phyloP scores from a whole-genome alignment of 2,329 filamentous ascomycete species.

The Alternaria rosae region DNA sequence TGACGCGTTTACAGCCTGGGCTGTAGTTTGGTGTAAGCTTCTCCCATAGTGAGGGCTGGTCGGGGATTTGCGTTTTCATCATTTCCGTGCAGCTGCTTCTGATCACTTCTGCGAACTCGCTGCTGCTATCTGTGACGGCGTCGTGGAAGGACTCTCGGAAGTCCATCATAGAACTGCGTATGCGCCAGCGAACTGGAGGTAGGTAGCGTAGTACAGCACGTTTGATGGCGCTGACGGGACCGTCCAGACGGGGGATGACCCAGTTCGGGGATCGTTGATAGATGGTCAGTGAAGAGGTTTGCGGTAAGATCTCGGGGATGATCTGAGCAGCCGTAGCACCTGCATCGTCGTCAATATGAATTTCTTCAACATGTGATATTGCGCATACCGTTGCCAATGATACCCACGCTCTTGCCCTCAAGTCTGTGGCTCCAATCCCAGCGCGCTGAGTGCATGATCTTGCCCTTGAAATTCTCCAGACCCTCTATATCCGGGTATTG shows the following conservation, averaged over 20 bases:
- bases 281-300: conserved; percentile 59
- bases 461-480: conserved; percentile 58
- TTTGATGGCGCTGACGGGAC: conserved; percentile 53
- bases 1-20: conserved; percentile 63
- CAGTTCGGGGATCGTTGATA: conserved; percentile 68
- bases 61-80: conserved; percentile 58
- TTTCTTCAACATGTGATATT: not conserved
- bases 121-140: conserved; percentile 53
- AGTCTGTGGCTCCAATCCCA: conserved; percentile 67
- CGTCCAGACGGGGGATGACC: conserved; percentile 63
- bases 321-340: conserved; percentile 67
- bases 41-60: conserved; percentile 60
- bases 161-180: conserved; percentile 63
- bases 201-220: conserved; percentile 58
- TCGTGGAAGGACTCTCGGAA: conserved; percentile 59
- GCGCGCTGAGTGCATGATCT: conserved; percentile 64
- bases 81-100: conserved; percentile 46
- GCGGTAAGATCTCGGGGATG: conserved; percentile 63
- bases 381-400: conserved; percentile 65
- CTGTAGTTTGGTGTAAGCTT: conserved; percentile 63
- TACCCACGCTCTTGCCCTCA: conserved; percentile 62
- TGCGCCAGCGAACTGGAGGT: conserved; percentile 59
- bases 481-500: conserved; percentile 59
- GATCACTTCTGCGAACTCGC: conserved; percentile 52
- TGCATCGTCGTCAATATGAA: conserved; percentile 11